Conservation (phyloP, 2,329 filamentous ascomycete species). For the Zymoseptoria crescenta region DNA sequence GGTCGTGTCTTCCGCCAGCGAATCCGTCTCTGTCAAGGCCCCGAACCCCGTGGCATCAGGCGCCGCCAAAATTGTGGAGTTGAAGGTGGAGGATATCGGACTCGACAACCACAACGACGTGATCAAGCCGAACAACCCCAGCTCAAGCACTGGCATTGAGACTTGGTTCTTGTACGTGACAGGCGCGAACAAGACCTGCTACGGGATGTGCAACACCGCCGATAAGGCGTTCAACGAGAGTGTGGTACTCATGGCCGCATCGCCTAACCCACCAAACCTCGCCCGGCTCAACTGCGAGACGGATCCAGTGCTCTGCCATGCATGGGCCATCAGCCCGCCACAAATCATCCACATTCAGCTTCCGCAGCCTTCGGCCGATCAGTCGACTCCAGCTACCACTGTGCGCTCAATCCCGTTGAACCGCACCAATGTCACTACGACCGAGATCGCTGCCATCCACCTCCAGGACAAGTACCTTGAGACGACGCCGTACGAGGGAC, state of each 20-base stretch:
- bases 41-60: slow-evolving; percentile 42
- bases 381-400: slow-evolving; percentile 55
- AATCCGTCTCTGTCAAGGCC: slow-evolving; percentile 34
- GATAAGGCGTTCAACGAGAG: slow-evolving; percentile 53
- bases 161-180: slow-evolving; percentile 71
- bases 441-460: slow-evolving; percentile 55
- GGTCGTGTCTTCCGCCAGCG: slow-evolving; percentile 45
- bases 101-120: slow-evolving; percentile 64
- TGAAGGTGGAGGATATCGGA: slow-evolving; percentile 50
- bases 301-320: slow-evolving; percentile 66
- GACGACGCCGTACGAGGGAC: slow-evolving; percentile 50
- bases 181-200: slow-evolving; percentile 72
- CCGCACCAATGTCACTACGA: slow-evolving; percentile 57
- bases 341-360: slow-evolving; percentile 58
- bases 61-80: slow-evolving; percentile 44
- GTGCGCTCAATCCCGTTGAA: slow-evolving; percentile 61
- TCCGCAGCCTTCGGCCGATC: slow-evolving; percentile 53
- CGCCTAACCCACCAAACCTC: slow-evolving; percentile 57
- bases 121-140: slow-evolving; percentile 54
- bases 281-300: slow-evolving; percentile 66
- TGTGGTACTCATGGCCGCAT: slow-evolving; percentile 48
- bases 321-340: slow-evolving; percentile 59
- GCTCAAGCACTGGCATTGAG: slow-evolving; percentile 52
- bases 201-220: slow-evolving; percentile 56
- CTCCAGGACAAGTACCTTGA: slow-evolving; percentile 51